A percentile compares a stretch with the other conserved stretches of the same genome.
phyloP scores from a whole-genome alignment of 768 basidiomycete species.

The Auricularia sp. region DNA sequence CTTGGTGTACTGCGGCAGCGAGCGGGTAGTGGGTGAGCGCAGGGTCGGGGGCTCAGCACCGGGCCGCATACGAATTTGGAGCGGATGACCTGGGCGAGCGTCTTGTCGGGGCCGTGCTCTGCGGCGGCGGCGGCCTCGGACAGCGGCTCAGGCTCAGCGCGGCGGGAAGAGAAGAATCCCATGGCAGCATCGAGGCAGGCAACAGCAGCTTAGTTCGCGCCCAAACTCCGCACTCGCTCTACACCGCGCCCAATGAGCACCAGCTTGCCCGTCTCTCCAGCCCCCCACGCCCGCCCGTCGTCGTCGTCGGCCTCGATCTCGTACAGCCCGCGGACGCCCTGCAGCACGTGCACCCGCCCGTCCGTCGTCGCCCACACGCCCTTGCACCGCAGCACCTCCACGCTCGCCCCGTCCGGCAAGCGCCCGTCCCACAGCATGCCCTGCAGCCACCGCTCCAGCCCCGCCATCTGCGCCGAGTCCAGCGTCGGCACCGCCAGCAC shows the following conservation, averaged over 20 bases:
- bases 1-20: constrained; percentile 21
- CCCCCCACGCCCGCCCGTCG: constrained; percentile 24
- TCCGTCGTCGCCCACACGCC: constrained; percentile 53
- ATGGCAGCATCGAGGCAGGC: constrained; percentile 12
- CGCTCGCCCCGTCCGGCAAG: constrained; percentile 28
- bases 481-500: constrained; percentile 62
- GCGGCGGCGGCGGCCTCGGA: background rate
- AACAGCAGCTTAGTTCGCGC: background rate
- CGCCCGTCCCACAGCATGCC: constrained; percentile 70
- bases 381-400: constrained; percentile 72
- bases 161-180: constrained; percentile 33
- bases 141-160: constrained; percentile 19
- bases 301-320: constrained; percentile 57
- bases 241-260: constrained; percentile 84
- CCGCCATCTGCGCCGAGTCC: constrained; percentile 33
- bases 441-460: constrained; percentile 74
- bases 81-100: constrained; percentile 21
- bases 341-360: constrained; percentile 65
- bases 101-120: background rate
- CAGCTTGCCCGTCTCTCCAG: constrained; percentile 61
- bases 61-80: constrained; percentile 28
- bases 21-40: background rate
- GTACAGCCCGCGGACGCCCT: constrained; percentile 87
- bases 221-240: constrained; percentile 23
- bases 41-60: constrained; percentile 3